Evolutionary conservation across 176 grass and related monocot genomes (phyloP), one percentile per base, ranked within the genome.

Genomic region (Oryza coarctata): DNA sequence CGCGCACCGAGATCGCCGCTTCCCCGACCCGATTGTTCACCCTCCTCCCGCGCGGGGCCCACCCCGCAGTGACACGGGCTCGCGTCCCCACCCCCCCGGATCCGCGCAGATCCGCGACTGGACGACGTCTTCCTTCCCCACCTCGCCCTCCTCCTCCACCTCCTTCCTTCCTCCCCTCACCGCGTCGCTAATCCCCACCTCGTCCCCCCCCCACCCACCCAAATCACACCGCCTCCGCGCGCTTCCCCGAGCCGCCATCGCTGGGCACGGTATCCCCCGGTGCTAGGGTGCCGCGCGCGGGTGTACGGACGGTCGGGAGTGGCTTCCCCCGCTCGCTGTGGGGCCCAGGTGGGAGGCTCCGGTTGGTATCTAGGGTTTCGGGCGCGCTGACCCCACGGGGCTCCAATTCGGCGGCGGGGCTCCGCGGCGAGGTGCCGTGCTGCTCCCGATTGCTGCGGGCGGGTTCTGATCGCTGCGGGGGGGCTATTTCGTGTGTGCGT

Each of bases 291-390:
- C 23, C 15, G 5, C 12, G 9, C 7, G 3, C 0, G 18, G 40
- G 14, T 12, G n/a, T 9, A 50, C 40, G 30, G 38, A 20, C 58
- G 31, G 26, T 43, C 34, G 1, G 20, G 41, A 49, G 44, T 15
- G 44, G 45, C 7, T 7, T 10, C 38, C 4, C 6, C 34, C 23
- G 23, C 26, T 22, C 71, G 43, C 41, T 12, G 12, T 3, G 12
- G 41, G 41, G 41, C 2, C 11, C 15, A 18, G 52, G 52, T 57
- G 52, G 52, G n/a, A 11, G 73, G 26, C 34, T 78, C 34, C 67
- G n/a, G 74, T 62, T 27, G 35, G 84, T 60, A 86, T 86, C 88
- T 90, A 90, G 88, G 88, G 88, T 90, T 90, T 90, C 88, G 61
- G 74, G 17, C 30, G 45, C 15, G 45, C 85, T 55, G 50, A 12